A percentile compares a stretch with the other conserved stretches of the same genome.
Evolutionary conservation across 1,284 basidiomycete genomes (phyloP).

Genomic region (Butyriboletus regius): DNA sequence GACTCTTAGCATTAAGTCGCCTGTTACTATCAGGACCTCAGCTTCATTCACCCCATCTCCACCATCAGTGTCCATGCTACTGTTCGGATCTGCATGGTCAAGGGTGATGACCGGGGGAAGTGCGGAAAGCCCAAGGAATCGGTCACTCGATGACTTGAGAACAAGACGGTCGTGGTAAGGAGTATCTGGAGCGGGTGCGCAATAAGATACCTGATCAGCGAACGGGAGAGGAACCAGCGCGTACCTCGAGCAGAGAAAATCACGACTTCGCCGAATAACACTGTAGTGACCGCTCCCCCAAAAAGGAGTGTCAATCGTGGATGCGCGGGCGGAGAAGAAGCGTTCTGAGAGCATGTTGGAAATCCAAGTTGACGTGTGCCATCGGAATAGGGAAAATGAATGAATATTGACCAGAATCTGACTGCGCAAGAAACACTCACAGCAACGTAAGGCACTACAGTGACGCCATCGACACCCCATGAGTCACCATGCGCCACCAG

Average conservation of each 20-base stretch:
- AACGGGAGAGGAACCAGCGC: slow-evolving; percentile 7
- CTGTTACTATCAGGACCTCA: slow-evolving; percentile 56
- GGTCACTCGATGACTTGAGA: slow-evolving; percentile 59
- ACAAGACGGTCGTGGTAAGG: slow-evolving; percentile 65
- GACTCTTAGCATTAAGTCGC: slow-evolving; percentile 61
- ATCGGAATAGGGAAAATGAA: not conserved
- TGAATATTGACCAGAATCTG: not conserved
- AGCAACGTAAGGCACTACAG: slow-evolving; percentile 65
- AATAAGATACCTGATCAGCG: not conserved
- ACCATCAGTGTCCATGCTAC: slow-evolving; percentile 7
- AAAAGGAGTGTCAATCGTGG: slow-evolving; percentile 57
- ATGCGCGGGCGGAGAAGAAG: slow-evolving; percentile 60
- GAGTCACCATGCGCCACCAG: slow-evolving; percentile 32
- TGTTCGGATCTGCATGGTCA: slow-evolving; percentile 19
- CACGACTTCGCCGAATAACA: slow-evolving; percentile 73
- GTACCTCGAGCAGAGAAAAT: slow-evolving; percentile 60
- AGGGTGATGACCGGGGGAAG: slow-evolving; percentile 27
- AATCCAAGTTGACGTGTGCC: not conserved
- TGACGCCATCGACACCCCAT: slow-evolving; percentile 35
- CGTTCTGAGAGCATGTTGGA: slow-evolving; percentile 43
- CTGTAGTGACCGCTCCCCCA: slow-evolving; percentile 49
- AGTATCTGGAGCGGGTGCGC: slow-evolving; percentile 42
- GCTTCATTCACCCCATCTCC: slow-evolving; percentile 36
- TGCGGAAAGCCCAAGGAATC: slow-evolving; percentile 63
- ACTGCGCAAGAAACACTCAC: slow-evolving; percentile 39